Conservation (phyloP, 352 stramenopile species). For the Globisporangium iwayamae region DNA sequence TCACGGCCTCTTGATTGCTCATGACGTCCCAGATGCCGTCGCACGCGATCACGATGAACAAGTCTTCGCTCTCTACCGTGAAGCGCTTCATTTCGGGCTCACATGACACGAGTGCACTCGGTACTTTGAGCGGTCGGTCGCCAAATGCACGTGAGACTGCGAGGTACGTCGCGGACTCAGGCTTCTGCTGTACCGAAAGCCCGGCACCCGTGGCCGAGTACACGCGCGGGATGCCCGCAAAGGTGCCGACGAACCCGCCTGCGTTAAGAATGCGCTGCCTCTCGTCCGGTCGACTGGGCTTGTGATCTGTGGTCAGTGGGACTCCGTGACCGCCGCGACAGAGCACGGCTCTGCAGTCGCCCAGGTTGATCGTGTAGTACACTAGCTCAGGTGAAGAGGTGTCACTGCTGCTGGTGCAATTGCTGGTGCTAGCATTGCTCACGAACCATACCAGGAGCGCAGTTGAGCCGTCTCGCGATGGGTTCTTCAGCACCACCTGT, state of each 20-base stretch:
- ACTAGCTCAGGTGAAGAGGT: constrained; percentile 12
- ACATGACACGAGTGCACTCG: constrained; percentile 42
- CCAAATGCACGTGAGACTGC: constrained; percentile 62
- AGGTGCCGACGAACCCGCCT: constrained; percentile 47
- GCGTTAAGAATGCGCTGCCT: constrained; percentile 41
- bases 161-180: constrained; percentile 36
- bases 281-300: constrained; percentile 44
- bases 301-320: constrained; percentile 53
- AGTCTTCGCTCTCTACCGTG: constrained; percentile 33
- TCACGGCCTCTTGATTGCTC: constrained; percentile 52
- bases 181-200: constrained; percentile 25
- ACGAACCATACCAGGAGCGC: constrained; percentile 54
- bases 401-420: constrained; percentile 5
- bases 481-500: constrained; percentile 42
- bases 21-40: constrained; percentile 66
- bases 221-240: constrained; percentile 45
- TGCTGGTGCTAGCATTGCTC: background rate
- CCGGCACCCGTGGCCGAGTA: constrained; percentile 44
- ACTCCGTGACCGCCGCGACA: constrained; percentile 37
- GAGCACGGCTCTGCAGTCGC: constrained; percentile 62
- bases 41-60: constrained; percentile 57
- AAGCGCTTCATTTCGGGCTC: constrained; percentile 43
- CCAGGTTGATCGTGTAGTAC: constrained; percentile 57
- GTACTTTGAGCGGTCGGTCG: constrained; percentile 47
- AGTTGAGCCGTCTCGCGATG: constrained; percentile 43